Evolutionary conservation across 768 basidiomycete genomes (phyloP), one percentile per base, ranked within the genome.

Genomic region (Boletus rubropictus): DNA sequence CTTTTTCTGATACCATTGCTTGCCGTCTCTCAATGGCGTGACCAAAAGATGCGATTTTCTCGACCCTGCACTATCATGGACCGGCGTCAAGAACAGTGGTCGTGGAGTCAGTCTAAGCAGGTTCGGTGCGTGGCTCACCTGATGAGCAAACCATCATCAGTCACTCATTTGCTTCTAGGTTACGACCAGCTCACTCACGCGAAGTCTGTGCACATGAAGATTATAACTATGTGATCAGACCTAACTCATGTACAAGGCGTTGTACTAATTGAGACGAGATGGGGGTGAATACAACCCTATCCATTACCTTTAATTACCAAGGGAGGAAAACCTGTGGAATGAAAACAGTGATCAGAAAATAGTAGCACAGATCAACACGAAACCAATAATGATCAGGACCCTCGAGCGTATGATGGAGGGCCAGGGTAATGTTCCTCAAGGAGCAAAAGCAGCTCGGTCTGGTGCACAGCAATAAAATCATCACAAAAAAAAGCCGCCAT

Each of bases 51-150:
- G 88, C 56, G 95, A 99, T 66, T 84, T 74, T 59, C 75, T 96
- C 20, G 96, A 99, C 60, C 95, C 96, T 2, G 91, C 93, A 5
- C 71, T 98, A 2, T 78, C 89, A 0, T 99, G 96, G 96, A 89
- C 85, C 3, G 96, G 95, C 2, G 85, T 90, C 39, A 98, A 97
- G 73, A 72, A 96, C 58, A 92, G 87, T 45, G 96, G 96, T 21
- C 73, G 93, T 24, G 96, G 95, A 1, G 72, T 97, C 50, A 93
- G 89, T 58, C 69, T 98, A 56, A 91, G 89, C 63, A 84, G 85
- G 60, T 92, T 89, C 53, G 94, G 93, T 90, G 47, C 46, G 80
- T 55, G 9, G 12, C 41, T 39, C 31, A 15, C 31, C 15, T 39
- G 5, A 42, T n/a, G 34, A 49, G 10, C 25, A 36, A 54, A 28